Base-by-base conservation (phyloP, 2,329 filamentous ascomycete species). In the Aureobasidium sp. region DNA sequence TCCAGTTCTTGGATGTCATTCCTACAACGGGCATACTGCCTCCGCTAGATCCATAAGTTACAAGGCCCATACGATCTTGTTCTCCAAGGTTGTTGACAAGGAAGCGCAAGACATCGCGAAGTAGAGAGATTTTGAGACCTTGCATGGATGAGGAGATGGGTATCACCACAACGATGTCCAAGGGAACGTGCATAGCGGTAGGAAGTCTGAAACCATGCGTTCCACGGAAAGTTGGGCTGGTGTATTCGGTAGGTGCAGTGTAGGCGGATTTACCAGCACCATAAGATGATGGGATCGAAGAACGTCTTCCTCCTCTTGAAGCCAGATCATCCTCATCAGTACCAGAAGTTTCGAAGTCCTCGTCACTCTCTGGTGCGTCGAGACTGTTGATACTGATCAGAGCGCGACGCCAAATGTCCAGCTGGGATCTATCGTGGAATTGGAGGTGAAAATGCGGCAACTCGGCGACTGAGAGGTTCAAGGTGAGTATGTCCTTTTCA, bases 101-200 rank as follows among this genome's bases (percentile, higher is more conserved):
- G 73, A 97, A 99, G 63, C 89, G 90, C 39, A 99, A 81, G 0
- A 93, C 89, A 74, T 99, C 94, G 46, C 91, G 87, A 15, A 99
- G 85, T 1, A 99, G 81, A 65, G 93, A 96, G 71, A 97, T 97
- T 78, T 99, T 99, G 64, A 99, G 84, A n/a, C 94, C 94, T 75
- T 97, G 94, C 93, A 97, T 99, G 0, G 94, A 97, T 0, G 93
- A 96, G 0, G 94, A 97, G 6, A 99, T 91, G 0, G 94, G 94
- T 37, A 99, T 92, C 26, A 99, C 94, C 0, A 97, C 91, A 0
- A 99, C 93, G 34, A 99, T 87, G 71, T 99, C 94, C 60, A 97
- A 85, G 1, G 94, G 93, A 17, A 97, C 90, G 72, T 99, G 94
- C 52, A 93, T 74, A 6, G 87, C 83, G 23, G 78, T 51, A 65